Conservation (phyloP, 495 filamentous ascomycete species). For the Darksidea phi region DNA sequence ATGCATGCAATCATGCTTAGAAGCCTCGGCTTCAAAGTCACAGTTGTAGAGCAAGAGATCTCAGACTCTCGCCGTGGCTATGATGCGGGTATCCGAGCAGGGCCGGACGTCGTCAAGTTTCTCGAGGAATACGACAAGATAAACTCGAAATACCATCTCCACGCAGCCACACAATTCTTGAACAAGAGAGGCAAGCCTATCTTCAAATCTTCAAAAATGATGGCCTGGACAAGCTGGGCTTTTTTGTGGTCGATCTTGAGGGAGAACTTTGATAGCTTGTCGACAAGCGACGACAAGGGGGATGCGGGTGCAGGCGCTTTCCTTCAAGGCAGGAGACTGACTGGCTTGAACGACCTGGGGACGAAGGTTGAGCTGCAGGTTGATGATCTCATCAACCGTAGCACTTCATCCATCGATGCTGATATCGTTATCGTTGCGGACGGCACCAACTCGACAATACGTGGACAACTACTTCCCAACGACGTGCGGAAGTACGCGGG, state of each 20-base stretch:
- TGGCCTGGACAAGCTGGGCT: constrained; percentile 48
- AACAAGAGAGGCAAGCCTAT: background rate
- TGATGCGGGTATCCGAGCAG: constrained; percentile 53
- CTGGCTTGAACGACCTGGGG: background rate
- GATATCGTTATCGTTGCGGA: background rate
- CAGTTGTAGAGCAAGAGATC: background rate
- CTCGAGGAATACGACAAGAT: constrained; percentile 32
- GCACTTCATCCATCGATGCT: background rate
- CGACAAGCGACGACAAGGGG: constrained; percentile 36
- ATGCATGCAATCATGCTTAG: background rate
- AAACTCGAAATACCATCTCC: constrained; percentile 35
- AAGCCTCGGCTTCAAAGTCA: background rate
- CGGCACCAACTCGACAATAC: background rate
- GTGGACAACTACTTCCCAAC: background rate
- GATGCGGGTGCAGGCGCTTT: constrained; percentile 14
- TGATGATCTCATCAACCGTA: background rate
- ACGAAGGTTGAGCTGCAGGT: background rate
- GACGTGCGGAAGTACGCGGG: background rate
- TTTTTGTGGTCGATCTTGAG: constrained; percentile 52
- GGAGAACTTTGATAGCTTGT: constrained; percentile 57
- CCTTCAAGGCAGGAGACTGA: background rate
- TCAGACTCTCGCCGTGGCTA: constrained; percentile 48
- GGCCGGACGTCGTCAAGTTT: constrained; percentile 3
- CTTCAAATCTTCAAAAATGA: background rate
- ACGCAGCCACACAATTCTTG: constrained; percentile 45